Evolutionary conservation across 495 filamentous ascomycete genomes (phyloP).

Genomic region (Podospora comata): DNA sequence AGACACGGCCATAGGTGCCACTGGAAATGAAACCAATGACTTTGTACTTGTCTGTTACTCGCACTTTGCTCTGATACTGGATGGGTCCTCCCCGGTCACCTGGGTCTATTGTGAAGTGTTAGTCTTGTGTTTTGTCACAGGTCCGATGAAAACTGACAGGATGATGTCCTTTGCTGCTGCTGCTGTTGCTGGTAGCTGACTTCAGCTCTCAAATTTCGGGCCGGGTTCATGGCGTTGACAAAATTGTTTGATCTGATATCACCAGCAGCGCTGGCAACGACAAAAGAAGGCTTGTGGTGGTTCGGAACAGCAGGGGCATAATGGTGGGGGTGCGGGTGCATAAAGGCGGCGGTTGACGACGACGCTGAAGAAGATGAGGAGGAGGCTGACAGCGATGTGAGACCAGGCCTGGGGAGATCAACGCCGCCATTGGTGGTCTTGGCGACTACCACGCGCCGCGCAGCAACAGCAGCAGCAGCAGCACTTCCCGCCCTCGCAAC

Average conservation of each 20-base stretch:
- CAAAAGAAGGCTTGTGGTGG: slow-evolving; percentile 7
- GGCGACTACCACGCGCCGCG: slow-evolving; percentile 4
- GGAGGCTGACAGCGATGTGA: slow-evolving; percentile 10
- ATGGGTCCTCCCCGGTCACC: slow-evolving; percentile 45
- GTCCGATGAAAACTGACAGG: not conserved
- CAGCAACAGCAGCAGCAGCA: not conserved
- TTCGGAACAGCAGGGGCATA: slow-evolving; percentile 5
- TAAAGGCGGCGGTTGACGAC: slow-evolving; percentile 3
- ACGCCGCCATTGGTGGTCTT: slow-evolving; percentile 20
- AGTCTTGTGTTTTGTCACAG: slow-evolving; percentile 17
- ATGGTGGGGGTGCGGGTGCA: slow-evolving; percentile 13
- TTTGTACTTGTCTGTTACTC: slow-evolving; percentile 86
- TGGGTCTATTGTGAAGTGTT: slow-evolving; percentile 39
- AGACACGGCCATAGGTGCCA: slow-evolving; percentile 97
- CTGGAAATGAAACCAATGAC: slow-evolving; percentile 97
- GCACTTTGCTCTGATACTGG: slow-evolving; percentile 78
- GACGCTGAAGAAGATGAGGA: slow-evolving; percentile 5
- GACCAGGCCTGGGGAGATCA: slow-evolving; percentile 12
- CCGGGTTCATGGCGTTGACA: slow-evolving; percentile 26
- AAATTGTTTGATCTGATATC: not conserved
- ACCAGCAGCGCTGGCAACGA: not conserved
- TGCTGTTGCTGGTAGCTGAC: slow-evolving; percentile 24
- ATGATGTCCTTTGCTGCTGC: slow-evolving; percentile 3
- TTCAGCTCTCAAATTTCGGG: slow-evolving; percentile 23
- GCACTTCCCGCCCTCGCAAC: not conserved